Evolutionary conservation across 1,139 yeast genomes (phyloP).

Genomic region (Yamadazyma kanchanaburiensis): DNA sequence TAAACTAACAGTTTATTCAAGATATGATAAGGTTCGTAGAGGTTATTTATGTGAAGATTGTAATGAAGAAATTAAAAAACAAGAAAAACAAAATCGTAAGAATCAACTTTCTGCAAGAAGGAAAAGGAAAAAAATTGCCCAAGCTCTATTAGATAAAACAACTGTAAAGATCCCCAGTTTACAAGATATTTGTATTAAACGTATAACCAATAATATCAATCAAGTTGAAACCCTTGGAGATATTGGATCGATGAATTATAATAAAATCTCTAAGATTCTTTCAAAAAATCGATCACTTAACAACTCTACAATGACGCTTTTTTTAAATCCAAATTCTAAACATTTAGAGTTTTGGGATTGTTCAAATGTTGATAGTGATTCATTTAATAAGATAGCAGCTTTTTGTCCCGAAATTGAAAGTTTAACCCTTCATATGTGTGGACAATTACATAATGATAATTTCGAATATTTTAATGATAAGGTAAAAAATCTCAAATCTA

Average conservation of each 20-base stretch:
- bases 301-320: conserved; percentile 66
- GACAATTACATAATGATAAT: conserved; percentile 80
- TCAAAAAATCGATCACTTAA: conserved; percentile 78
- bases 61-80: conserved; percentile 40
- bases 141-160: conserved; percentile 72
- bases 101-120: conserved; percentile 65
- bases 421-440: conserved; percentile 84
- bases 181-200: conserved; percentile 76
- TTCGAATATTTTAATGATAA: conserved; percentile 60
- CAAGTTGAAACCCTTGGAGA: conserved; percentile 79
- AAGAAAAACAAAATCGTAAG: conserved; percentile 44
- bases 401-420: conserved; percentile 71
- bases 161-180: conserved; percentile 63
- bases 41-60: conserved; percentile 72
- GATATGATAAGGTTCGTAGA: conserved; percentile 42
- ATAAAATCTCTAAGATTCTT: conserved; percentile 68
- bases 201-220: conserved; percentile 69
- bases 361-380: conserved; percentile 66
- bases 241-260: conserved; percentile 64
- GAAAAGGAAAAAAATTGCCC: conserved; percentile 75
- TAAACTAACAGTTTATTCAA: conserved; percentile 62
- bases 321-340: conserved; percentile 58
- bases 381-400: conserved; percentile 69
- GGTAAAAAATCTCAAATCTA: conserved; percentile 46
- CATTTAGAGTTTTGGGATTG: conserved; percentile 87